Evolutionary conservation across 441 rosid species (phyloP).

Genomic region (Eutrema salsugineum): DNA sequence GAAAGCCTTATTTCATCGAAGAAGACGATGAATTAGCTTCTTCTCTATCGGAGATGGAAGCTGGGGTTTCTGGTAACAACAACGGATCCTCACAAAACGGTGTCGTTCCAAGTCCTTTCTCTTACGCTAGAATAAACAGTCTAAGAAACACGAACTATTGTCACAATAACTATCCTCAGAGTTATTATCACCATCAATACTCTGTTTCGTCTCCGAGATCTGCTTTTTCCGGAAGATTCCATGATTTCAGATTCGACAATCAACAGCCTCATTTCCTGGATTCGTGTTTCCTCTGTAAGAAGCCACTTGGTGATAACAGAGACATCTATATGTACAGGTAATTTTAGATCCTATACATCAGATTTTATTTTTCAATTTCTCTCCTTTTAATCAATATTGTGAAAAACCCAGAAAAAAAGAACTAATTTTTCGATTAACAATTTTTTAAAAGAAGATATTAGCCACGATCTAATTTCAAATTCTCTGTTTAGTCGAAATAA

Average conservation of each 20-base stretch:
- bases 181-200: constrained; percentile 20
- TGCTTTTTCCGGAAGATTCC: constrained; percentile 31
- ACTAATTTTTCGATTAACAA: too few species aligned
- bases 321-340: constrained; percentile 97
- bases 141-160: constrained; percentile 11
- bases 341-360: not conserved
- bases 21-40: constrained; percentile 17
- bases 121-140: constrained; percentile 22
- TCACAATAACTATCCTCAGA: not conserved
- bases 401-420: not conserved
- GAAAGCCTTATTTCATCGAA: constrained; percentile 29
- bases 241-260: constrained; percentile 32
- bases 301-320: constrained; percentile 63
- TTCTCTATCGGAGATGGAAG: constrained; percentile 32
- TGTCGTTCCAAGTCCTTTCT: constrained; percentile 12
- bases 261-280: constrained; percentile 68
- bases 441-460: too few species aligned
- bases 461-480: not conserved
- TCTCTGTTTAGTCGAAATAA: not conserved
- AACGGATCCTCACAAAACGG: not conserved
- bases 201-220: constrained; percentile 33
- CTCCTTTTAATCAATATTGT: not conserved
- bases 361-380: constrained; percentile 7
- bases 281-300: constrained; percentile 72
- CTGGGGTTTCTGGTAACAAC: constrained; percentile 22